Base-by-base conservation (phyloP, 2,329 filamentous ascomycete species). In the Claviceps africana region DNA sequence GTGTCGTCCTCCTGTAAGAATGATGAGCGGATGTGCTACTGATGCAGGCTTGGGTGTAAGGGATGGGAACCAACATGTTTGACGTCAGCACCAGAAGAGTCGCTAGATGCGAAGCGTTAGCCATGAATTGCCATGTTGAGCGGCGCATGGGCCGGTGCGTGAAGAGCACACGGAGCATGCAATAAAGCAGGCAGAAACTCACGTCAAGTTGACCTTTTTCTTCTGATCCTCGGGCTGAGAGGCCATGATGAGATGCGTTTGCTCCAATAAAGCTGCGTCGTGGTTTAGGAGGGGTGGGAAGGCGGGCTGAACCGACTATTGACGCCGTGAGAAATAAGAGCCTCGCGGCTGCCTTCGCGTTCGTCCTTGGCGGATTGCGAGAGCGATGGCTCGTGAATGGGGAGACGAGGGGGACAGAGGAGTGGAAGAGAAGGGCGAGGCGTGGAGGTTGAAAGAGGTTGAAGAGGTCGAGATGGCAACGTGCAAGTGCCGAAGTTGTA, bases 151-250 rank as follows among this genome's bases (percentile, higher is more conserved):
- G 37, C 35, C 47, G 15, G 46, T 43, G 47, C 46, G 30, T 30
- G 17, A 15, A n/a, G n/a, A n/a, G n/a, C n/a, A n/a, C n/a, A n/a
- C n/a, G n/a, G n/a, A 21, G 52, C 51, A 22, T 54, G 28, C 33
- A 35, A 13, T 10, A 15, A 28, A 15, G 19, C 28, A 25, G 22
- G 25, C 49, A 21, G 72, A 50, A 19, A 65, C 86, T 67, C 79
- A 91, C 87, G 81, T 78, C 70, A 91, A 69, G 71, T 91, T 86
- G 70, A 83, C 84, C 82, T 88, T 89, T 74, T 84, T 83, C 81
- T 88, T 89, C 62, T 82, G 76, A 56, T 86, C 78, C 56, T 70
- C 68, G 58, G 81, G 79, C 66, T 86, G 81, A 59, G 81, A 70
- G 70, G 83, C 81, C 86, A 89, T 89, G 60, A 71, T 85, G 78